These are phyloP conservation scores for Baorangia bicolor DNA, from an alignment of 768 basidiomycete genomes.

Conservation along the genomic window DNA sequence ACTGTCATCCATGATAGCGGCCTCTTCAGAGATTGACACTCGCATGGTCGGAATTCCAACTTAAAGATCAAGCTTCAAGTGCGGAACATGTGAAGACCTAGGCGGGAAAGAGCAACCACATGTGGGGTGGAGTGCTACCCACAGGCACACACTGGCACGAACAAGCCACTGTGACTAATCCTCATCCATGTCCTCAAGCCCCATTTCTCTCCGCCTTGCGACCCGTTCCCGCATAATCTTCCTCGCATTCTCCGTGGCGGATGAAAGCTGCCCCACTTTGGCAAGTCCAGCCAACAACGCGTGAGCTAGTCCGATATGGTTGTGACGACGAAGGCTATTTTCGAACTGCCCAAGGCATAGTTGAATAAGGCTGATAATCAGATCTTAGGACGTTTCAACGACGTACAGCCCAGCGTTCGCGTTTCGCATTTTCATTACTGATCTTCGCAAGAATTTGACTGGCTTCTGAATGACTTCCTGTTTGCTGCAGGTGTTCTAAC, in stretches of 20 bases:
- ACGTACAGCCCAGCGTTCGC: slow-evolving; percentile 81
- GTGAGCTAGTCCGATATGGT: slow-evolving; percentile 81
- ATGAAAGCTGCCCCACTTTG: slow-evolving; percentile 60
- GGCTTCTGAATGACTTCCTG: slow-evolving; percentile 42
- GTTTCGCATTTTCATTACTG: slow-evolving; percentile 67
- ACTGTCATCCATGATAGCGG: background rate
- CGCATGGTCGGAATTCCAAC: slow-evolving; percentile 8
- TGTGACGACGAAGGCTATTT: slow-evolving; percentile 83
- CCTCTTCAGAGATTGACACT: background rate
- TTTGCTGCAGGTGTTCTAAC: slow-evolving; percentile 47
- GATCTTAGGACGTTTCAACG: background rate
- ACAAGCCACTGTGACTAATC: slow-evolving; percentile 26
- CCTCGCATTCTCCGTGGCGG: slow-evolving; percentile 47
- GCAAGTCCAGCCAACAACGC: slow-evolving; percentile 72
- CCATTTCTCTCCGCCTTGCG: slow-evolving; percentile 40
- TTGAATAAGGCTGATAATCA: background rate
- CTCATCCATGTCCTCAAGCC: slow-evolving; percentile 43
- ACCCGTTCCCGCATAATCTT: slow-evolving; percentile 44
- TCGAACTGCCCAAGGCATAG: slow-evolving; percentile 59
- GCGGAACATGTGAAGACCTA: background rate
- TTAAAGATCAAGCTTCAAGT: background rate
- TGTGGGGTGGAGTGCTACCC: slow-evolving; percentile 1
- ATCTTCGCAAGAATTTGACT: slow-evolving; percentile 57
- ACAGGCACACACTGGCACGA: slow-evolving; percentile 5
- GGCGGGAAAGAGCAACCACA: background rate